These are phyloP conservation scores for Fusarium sp. DNA, from an alignment of 2,329 filamentous ascomycete species.

Conservation along the genomic window DNA sequence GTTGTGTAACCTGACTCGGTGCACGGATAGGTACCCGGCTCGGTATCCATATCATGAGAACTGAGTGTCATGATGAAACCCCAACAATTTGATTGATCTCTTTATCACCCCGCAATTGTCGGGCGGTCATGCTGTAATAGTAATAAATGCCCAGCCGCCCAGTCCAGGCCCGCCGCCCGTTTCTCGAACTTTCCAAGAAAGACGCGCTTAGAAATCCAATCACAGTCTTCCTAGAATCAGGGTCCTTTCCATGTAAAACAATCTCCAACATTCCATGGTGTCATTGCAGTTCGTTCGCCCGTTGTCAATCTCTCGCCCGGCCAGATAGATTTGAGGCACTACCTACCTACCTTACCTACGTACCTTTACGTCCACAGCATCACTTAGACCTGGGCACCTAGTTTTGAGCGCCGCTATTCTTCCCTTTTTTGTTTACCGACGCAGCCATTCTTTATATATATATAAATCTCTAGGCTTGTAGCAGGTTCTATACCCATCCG, in stretches of 20 bases:
- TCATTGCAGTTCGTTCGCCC: constrained; percentile 9
- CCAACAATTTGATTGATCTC: neutral
- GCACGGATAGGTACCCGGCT: neutral
- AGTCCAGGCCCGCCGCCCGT: neutral
- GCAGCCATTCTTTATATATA: neutral
- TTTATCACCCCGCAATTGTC: constrained; percentile 28
- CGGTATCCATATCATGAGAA: constrained; percentile 18
- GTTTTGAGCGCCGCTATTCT: neutral
- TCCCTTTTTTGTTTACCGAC: neutral
- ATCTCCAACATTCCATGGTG: neutral
- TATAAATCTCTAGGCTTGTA: neutral
- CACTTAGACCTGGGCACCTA: neutral
- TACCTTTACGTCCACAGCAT: neutral
- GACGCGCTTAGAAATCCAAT: constrained; percentile 48
- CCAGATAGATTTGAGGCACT: neutral
- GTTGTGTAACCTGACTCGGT: neutral
- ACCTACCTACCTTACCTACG: neutral
- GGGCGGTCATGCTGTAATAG: neutral
- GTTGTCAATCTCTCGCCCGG: neutral
- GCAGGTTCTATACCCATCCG: neutral
- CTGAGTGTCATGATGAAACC: constrained; percentile 19
- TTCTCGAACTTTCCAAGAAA: constrained; percentile 46
- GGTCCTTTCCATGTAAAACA: constrained; percentile 17
- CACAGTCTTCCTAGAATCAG: constrained; percentile 14
- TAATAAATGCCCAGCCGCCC: neutral